Conservation (phyloP, 2,329 filamentous ascomycete genomes). For the Lecanicillium sp. region DNA sequence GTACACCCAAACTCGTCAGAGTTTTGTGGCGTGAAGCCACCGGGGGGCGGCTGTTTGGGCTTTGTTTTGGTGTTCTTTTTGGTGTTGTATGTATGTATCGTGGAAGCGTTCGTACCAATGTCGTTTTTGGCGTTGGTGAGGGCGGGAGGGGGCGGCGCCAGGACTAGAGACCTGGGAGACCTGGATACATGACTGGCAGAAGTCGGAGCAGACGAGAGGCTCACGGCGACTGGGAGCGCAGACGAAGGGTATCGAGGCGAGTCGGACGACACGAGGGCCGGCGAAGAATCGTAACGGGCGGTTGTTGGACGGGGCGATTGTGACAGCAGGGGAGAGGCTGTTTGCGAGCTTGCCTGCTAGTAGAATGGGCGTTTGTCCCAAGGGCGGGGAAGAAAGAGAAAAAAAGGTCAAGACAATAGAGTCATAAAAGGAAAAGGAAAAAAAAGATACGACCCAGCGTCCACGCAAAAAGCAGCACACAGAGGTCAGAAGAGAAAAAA, state of each 20-base stretch:
- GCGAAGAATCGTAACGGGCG: neutral
- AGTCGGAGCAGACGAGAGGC: conserved; percentile 6
- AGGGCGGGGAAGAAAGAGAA: neutral
- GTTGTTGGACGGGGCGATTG: conserved; percentile 1
- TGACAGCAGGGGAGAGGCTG: neutral
- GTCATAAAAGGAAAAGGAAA: neutral
- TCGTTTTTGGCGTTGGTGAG: conserved; percentile 8
- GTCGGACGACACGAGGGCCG: neutral
- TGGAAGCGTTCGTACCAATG: too few relatives aligned
- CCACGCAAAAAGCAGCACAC: neutral
- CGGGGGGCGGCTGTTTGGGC: too few relatives aligned
- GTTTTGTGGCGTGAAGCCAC: too few relatives aligned
- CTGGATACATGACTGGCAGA: conserved; percentile 40
- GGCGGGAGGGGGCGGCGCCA: conserved; percentile 36
- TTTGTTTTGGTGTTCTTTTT: too few relatives aligned
- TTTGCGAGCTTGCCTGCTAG: neutral
- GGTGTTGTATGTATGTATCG: too few relatives aligned
- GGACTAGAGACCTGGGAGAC: conserved; percentile 39
- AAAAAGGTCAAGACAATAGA: neutral
- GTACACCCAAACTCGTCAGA: too few relatives aligned
- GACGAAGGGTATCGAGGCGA: neutral
- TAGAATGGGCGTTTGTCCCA: too few relatives aligned
- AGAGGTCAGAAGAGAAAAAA: conserved; percentile 2
- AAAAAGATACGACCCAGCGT: neutral
- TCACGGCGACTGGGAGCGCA: neutral